Evolutionary conservation across 140 eudicot genomes (phyloP).

Genomic region (Anethum foeniculum): DNA sequence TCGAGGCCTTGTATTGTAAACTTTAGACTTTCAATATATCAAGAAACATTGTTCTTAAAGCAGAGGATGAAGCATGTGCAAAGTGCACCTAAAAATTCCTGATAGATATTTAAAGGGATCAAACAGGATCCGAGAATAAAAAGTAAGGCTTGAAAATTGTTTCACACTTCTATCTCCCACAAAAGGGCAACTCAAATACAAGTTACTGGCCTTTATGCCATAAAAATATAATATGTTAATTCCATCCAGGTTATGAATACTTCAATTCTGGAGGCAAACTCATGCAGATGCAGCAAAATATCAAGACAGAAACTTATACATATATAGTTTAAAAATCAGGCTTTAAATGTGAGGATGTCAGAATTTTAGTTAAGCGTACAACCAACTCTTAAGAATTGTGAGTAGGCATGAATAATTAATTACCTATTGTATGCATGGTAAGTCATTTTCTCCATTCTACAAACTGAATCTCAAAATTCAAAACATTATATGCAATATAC

Average conservation of each 20-base stretch:
- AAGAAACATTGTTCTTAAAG: neutral
- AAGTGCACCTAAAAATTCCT: neutral
- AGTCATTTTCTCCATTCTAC: neutral
- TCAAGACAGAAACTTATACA: neutral
- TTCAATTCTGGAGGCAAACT: neutral
- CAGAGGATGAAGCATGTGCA: neutral
- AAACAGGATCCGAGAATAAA: neutral
- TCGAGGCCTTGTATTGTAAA: neutral
- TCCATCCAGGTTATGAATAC: neutral
- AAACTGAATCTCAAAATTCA: too few relatives aligned
- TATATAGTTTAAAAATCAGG: neutral
- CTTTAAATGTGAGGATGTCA: neutral
- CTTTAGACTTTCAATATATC: neutral
- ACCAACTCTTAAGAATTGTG: neutral
- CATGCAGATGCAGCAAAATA: neutral
- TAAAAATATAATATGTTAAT: neutral
- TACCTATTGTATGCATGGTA: neutral
- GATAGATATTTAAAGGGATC: neutral
- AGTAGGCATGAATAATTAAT: neutral
- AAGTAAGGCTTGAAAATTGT: neutral
- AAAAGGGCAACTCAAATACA: neutral
- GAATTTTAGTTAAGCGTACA: neutral
- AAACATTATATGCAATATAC: neutral
- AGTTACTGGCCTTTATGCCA: neutral
- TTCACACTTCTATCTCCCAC: neutral